A percentile compares a stretch with the other conserved stretches of the same genome.
Conservation (phyloP, 106 monocot genomes). For the Dendrobium nobile region DNA sequence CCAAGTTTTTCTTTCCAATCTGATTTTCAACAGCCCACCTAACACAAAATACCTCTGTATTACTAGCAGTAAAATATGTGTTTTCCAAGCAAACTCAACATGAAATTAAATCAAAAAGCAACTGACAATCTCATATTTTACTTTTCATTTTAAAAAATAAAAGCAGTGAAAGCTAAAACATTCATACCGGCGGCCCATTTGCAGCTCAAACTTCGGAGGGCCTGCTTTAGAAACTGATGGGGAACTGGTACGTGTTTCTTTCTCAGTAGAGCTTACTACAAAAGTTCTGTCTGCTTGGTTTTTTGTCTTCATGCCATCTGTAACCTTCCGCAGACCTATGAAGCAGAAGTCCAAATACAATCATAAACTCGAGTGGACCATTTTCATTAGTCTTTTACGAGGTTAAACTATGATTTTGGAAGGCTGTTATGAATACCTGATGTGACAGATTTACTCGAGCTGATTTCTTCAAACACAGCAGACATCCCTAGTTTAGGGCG, state of each 20-base stretch:
- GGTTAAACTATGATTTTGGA: constrained; percentile 1
- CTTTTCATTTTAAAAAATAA: not conserved
- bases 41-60: constrained; percentile 3
- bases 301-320: constrained; percentile 83
- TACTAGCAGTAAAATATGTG: not conserved
- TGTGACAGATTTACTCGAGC: constrained; percentile 55
- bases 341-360: not conserved
- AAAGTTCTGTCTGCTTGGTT: constrained; percentile 55
- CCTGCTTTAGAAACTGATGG: constrained; percentile 44
- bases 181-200: constrained; percentile 85
- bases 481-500: constrained; percentile 71
- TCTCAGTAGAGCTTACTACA: constrained; percentile 47
- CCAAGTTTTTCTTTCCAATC: constrained; percentile 68
- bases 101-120: not conserved
- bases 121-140: not conserved
- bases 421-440: constrained; percentile 29
- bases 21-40: constrained; percentile 91
- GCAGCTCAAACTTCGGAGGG: constrained; percentile 78
- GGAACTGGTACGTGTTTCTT: constrained; percentile 33
- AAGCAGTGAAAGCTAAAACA: not conserved
- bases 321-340: constrained; percentile 70
- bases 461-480: constrained; percentile 82
- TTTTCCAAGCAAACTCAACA: not conserved
- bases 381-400: not conserved
- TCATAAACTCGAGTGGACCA: not conserved